Base-by-base conservation (phyloP, 202 grass and related monocot species). In the Hordeum pubiflorum region DNA sequence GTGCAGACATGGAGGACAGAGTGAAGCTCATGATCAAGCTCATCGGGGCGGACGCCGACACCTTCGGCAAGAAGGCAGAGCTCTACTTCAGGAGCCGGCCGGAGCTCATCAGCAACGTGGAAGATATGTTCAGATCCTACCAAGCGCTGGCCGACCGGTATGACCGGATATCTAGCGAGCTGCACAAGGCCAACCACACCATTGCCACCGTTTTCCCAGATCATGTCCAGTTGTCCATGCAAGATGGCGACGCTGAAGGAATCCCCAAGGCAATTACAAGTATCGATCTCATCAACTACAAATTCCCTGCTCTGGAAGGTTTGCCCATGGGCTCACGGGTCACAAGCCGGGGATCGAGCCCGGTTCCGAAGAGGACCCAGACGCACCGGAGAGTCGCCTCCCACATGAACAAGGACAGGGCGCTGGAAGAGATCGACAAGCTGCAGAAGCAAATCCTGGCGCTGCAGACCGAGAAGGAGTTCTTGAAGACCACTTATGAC, bases 151-250 rank as follows among this genome's bases (percentile, higher is more conserved):
- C 93, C 0, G 90, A 92, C 64, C 77, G 87, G 57, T 97, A 78
- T 23, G 90, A 97, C 63, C 70, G 87, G 63, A 86, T 97, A 75
- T 91, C 93, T 62, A 74, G 88, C 5, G 93, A 97, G 86, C 85
- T 97, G 50, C 94, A 97, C 83, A 94, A 92, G 86, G 94, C 94
- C 76, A 97, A 97, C 85, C 94, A 94, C 83, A 94, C 94, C 24
- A 97, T 97, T 48, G 87, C 94, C 20, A 91, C 88, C 3, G 85
- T 82, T 2, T 94, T 94, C 37, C 91, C 87, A 0, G 89, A 97
- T 56, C 94, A 94, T 36, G 86, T 97, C 23, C 94, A 94, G 31
- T 63, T 87, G 26, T 82, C 91, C 5, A 90, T 97, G 91, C 88
- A 89, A 61, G 91, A 92, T 2, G 89, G 80, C 0, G 83, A 94